These are phyloP conservation scores for Leishmania turanica DNA, from an alignment of 208 protist species.

Conservation along the genomic window DNA sequence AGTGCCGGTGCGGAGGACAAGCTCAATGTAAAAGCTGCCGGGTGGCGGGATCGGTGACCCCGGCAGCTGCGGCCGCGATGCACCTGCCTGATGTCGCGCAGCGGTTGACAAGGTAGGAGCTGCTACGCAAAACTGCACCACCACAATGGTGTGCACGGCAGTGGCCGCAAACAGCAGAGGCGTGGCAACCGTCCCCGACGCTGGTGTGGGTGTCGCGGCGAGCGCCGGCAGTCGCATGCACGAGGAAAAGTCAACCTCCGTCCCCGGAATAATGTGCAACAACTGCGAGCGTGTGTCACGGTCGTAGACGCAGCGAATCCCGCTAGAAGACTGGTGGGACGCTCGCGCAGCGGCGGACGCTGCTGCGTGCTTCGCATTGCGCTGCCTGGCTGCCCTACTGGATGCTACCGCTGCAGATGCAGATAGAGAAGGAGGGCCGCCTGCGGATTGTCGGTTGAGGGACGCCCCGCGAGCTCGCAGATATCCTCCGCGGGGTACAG, in stretches of 20 bases:
- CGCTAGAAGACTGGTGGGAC: background rate
- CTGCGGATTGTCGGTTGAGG: background rate
- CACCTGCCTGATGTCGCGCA: background rate
- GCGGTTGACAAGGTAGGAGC: slow-evolving; percentile 3
- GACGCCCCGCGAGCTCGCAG: background rate
- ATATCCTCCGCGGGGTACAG: background rate
- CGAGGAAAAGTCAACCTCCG: slow-evolving; percentile 50
- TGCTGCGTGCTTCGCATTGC: background rate
- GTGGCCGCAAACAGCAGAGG: background rate
- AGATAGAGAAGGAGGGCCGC: background rate
- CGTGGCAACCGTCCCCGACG: background rate
- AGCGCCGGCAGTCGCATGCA: slow-evolving; percentile 26
- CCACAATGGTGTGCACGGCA: slow-evolving; percentile 31
- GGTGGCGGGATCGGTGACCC: slow-evolving; percentile 8
- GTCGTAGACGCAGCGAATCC: slow-evolving; percentile 65
- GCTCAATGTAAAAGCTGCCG: slow-evolving; percentile 23
- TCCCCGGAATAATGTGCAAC: slow-evolving; percentile 55
- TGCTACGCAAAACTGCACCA: slow-evolving; percentile 58
- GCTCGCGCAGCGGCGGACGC: background rate
- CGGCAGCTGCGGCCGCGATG: background rate
- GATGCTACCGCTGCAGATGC: background rate
- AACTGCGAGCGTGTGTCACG: slow-evolving; percentile 70
- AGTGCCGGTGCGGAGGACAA: slow-evolving; percentile 17
- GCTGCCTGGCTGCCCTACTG: background rate
- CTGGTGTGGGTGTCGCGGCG: background rate